Percentiles rank a stretch among this genome's conserved stretches.
Evolutionary conservation across 1,284 basidiomycete genomes (phyloP).

Genomic region (Trichosporon inkin): DNA sequence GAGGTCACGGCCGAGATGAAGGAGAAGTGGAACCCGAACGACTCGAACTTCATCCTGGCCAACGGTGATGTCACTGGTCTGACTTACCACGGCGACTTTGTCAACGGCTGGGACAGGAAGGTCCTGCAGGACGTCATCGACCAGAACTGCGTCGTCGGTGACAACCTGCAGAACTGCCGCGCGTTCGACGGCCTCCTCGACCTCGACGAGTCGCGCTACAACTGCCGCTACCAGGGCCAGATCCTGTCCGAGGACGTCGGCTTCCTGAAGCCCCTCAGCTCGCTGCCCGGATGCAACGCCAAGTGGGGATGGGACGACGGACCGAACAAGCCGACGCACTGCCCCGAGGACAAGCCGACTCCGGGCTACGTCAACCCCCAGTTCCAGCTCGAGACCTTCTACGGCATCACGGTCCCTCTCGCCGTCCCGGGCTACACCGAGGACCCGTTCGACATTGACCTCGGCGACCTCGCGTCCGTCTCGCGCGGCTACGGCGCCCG

Average conservation of each 20-base stretch:
- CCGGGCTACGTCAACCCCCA: conserved; percentile 13
- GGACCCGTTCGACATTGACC: neutral
- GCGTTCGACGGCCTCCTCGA: neutral
- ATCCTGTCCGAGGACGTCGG: conserved; percentile 19
- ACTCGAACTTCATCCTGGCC: conserved; percentile 21
- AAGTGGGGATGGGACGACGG: conserved; percentile 26
- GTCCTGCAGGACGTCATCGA: conserved; percentile 44
- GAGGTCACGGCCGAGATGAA: conserved; percentile 3
- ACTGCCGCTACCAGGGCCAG: conserved; percentile 15
- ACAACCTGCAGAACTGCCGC: conserved; percentile 6
- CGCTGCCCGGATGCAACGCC: conserved; percentile 41
- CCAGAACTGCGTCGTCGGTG: conserved; percentile 33
- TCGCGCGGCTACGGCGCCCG: conserved; percentile 1
- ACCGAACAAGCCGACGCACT: conserved; percentile 14
- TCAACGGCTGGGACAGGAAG: conserved; percentile 47
- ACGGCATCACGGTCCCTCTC: neutral
- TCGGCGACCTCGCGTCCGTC: neutral
- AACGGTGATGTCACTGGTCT: conserved; percentile 50
- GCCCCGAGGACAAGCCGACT: neutral
- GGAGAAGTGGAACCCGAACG: conserved; percentile 6
- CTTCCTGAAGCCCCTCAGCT: conserved; percentile 7
- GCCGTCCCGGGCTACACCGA: neutral
- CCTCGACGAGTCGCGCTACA: neutral
- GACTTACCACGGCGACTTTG: conserved; percentile 50
- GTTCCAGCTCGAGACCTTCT: conserved; percentile 4